A percentile compares a stretch with the other conserved stretches of the same genome.
Conservation (phyloP, 345 rosid genomes). For the Aurinia saxatilis region DNA sequence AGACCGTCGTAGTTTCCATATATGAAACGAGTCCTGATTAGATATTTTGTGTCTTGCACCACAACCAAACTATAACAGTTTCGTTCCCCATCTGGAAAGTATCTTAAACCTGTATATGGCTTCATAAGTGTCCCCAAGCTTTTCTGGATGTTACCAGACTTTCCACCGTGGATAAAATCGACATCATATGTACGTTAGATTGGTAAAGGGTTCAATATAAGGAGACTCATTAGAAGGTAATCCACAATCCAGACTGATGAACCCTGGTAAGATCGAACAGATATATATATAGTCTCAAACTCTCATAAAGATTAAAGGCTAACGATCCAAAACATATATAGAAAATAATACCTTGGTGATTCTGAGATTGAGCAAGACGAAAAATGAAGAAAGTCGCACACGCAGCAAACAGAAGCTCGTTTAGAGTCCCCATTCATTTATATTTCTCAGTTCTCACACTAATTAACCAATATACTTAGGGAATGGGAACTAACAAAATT, state of each 20-base stretch:
- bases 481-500: neutral
- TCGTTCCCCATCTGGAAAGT: conserved; percentile 27
- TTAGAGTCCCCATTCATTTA: neutral
- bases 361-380: conserved; percentile 4
- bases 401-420: neutral
- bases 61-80: conserved; percentile 32
- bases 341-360: conserved; percentile 19
- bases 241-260: conserved; percentile 42
- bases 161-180: conserved; percentile 21
- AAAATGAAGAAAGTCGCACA: neutral
- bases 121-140: neutral
- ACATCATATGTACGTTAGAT: conserved; percentile 23
- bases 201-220: conserved; percentile 4
- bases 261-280: conserved; percentile 11
- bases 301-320: too few relatives aligned
- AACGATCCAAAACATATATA: too few relatives aligned
- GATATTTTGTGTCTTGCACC: conserved; percentile 14
- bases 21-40: too few relatives aligned
- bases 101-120: conserved; percentile 4
- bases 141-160: neutral
- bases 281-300: too few relatives aligned
- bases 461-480: too few relatives aligned
- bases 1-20: conserved; percentile 36
- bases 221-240: neutral
- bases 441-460: neutral